phyloP scores from a whole-genome alignment of 805 yeast genomes.

The Pichia scutulata region DNA sequence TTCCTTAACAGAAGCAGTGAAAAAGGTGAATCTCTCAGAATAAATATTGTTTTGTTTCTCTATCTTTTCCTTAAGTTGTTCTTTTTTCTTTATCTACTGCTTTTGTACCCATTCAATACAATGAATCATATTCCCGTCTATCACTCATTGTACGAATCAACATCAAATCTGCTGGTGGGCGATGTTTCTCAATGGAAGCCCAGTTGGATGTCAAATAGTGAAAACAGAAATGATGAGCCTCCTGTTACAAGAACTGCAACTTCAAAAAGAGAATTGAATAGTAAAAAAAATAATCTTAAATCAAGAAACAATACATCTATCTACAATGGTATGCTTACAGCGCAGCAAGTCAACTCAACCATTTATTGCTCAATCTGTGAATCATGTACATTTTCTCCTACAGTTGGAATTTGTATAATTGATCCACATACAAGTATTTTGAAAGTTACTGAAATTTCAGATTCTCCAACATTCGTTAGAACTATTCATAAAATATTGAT shows the following conservation, averaged over 20 bases:
- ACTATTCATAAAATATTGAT: conserved; percentile 35
- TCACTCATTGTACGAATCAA: conserved; percentile 2
- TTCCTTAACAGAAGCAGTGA: conserved; percentile 7
- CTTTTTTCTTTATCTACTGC: not conserved
- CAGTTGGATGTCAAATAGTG: not conserved
- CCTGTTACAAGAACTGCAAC: not conserved
- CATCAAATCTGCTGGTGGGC: not conserved
- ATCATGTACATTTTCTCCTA: conserved; percentile 17
- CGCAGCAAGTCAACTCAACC: not conserved
- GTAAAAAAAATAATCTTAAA: not conserved
- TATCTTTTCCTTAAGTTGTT: not conserved
- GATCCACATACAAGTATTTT: conserved; percentile 33
- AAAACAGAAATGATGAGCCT: not conserved
- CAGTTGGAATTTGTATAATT: conserved; percentile 35
- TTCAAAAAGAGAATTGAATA: not conserved
- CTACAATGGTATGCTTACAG: not conserved
- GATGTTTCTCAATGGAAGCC: conserved; percentile 3
- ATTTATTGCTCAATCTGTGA: conserved; percentile 15
- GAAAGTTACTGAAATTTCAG: conserved; percentile 31
- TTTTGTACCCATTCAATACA: not conserved
- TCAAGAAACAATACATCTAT: not conserved
- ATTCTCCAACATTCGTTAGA: conserved; percentile 39
- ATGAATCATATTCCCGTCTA: not conserved
- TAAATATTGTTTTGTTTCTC: not conserved
- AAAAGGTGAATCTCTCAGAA: conserved; percentile 5